Base-by-base conservation (phyloP, 2,329 filamentous ascomycete species). In the Tolypocladium album region DNA sequence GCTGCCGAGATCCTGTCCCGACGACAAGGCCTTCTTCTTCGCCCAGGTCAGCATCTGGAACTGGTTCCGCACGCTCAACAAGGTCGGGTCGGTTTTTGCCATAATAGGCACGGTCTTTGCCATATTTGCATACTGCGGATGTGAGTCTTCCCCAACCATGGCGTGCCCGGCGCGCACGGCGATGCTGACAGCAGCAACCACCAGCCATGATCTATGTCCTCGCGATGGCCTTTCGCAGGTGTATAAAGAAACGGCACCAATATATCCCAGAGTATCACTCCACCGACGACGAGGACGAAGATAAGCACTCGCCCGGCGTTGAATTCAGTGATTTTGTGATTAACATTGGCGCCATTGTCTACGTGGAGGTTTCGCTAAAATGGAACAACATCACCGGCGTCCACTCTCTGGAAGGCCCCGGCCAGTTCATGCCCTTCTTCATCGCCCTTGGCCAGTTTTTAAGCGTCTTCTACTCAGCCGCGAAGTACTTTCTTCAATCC, bases 21-120 rank as follows among this genome's bases (percentile, higher is more conserved):
- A 67, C 34, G 65, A 67, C 62, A 65, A 66, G 42, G 64, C 64
- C 34, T 70, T 69, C 47, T 64, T 67, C 59, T 71, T 72, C 59
- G 66, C 65, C 13, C 68, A 69, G 52, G 66, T 67, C 43, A 65
- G 64, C 61, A 64, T 68, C 20, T 68, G 65, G 65, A 58, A 64
- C 20, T 68, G 67, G 66, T 67, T 67, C 50, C 58, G 67, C 9
- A 65, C 65, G 6, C 52, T 68, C 13, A 67, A 68, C 45, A 68
- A 68, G 62, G 67, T 66, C 9, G 52, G 59, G 12, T 62, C 65
- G 22, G 60, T 67, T 2, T 43, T 67, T 31, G 52, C 60, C 11
- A 60, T 60, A 20, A 47, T 67, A 1, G 61, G 38, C 15, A 60
- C 61, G 1, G 47, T 53, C 2, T 5, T 66, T 0, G 58, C 58